A percentile compares a stretch with the other conserved stretches of the same genome.
These are phyloP conservation scores for Niveomyces coronatus DNA, from an alignment of 2,329 filamentous ascomycete species.

Conservation along the genomic window DNA sequence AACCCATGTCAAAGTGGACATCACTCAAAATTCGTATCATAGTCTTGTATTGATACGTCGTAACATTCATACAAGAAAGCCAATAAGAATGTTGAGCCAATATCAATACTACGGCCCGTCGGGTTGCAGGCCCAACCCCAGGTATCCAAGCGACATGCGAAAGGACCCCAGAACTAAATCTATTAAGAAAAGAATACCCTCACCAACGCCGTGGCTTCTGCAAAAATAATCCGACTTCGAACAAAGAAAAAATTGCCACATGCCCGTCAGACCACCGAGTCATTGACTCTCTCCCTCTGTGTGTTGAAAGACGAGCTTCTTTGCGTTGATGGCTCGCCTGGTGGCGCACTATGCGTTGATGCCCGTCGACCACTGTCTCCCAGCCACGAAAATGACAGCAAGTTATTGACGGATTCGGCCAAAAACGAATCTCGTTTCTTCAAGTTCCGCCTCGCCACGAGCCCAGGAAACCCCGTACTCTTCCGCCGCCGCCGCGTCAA, in stretches of 20 bases:
- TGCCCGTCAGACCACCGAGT: constrained; percentile 25
- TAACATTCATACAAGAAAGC: no score
- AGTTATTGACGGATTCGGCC: constrained; percentile 40
- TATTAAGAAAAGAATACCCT: no score
- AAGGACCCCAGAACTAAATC: no score
- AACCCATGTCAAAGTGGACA: no score
- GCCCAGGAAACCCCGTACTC: constrained; percentile 52
- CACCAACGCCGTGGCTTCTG: constrained; percentile 11
- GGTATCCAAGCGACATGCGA: no score
- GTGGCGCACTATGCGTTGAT: constrained; percentile 9
- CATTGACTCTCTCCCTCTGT: constrained; percentile 13
- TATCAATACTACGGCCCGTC: no score
- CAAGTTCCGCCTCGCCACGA: constrained; percentile 40
- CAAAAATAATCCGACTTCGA: no score
- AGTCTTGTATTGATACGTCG: no score
- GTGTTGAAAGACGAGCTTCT: constrained; percentile 6
- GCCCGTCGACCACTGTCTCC: constrained; percentile 14
- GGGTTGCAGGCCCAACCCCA: no score
- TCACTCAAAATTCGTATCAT: no score
- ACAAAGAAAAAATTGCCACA: no score
- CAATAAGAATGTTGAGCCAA: no score
- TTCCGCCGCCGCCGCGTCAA: constrained; percentile 38
- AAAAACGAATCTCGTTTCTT: constrained; percentile 29
- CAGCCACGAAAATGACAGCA: constrained; percentile 50
- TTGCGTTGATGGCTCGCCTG: neutral